Conservation (phyloP, 2,329 filamentous ascomycete species). For the Graphilbum ipis-grandicollis region DNA sequence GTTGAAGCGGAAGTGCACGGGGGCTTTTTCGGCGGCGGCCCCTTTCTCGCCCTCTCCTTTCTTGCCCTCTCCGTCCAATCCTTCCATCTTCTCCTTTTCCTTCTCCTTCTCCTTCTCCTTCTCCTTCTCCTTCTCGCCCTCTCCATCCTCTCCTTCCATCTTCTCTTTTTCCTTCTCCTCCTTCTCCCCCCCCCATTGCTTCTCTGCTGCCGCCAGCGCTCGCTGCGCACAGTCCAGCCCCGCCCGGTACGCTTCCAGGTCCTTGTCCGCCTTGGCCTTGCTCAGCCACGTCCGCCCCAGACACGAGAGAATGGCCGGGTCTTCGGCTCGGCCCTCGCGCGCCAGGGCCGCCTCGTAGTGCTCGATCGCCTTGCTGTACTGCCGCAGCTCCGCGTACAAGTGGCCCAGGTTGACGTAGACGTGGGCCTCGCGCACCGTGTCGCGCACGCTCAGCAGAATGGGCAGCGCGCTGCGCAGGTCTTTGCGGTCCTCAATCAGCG, state of each 20-base stretch:
- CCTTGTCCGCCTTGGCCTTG: conserved; percentile 49
- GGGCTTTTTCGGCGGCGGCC: too few species aligned
- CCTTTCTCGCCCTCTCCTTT: too few species aligned
- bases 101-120: too few species aligned
- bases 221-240: conserved; percentile 45
- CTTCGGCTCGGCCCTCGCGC: conserved; percentile 56
- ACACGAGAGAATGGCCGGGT: conserved; percentile 67
- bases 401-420: conserved; percentile 90
- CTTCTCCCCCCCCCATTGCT: too few species aligned
- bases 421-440: conserved; percentile 74
- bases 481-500: conserved; percentile 85
- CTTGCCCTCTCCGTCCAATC: too few species aligned
- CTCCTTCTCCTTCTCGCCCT: too few species aligned
- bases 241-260: conserved; percentile 38
- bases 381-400: conserved; percentile 75
- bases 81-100: too few species aligned
- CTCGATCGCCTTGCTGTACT: conserved; percentile 84
- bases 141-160: too few species aligned
- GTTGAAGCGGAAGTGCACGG: conserved; percentile 92
- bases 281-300: conserved; percentile 77
- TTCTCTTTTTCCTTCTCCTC: too few species aligned
- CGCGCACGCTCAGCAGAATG: conserved; percentile 78
- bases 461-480: conserved; percentile 67
- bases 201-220: conserved; percentile 61
- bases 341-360: conserved; percentile 77